Conservation (phyloP, 257 asterid genomes). For the Petunia axillaris region DNA sequence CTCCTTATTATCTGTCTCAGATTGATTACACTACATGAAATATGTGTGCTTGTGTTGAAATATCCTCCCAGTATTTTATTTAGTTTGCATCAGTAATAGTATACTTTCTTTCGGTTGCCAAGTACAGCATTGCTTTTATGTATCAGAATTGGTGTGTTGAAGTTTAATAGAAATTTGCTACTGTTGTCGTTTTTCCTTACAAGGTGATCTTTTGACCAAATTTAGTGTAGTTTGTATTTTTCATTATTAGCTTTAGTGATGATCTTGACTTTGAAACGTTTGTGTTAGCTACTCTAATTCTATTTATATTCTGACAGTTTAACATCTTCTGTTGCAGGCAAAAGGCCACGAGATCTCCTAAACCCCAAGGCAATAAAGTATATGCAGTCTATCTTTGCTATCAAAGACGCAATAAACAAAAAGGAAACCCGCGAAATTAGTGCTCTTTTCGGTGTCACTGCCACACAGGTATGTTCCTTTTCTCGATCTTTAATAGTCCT, state of each 20-base stretch:
- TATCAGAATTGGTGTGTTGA: slow-evolving; percentile 14
- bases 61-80: not conserved
- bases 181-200: not conserved
- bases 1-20: not conserved
- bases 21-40: slow-evolving; percentile 1
- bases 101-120: slow-evolving; percentile 6
- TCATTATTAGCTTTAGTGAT: not conserved
- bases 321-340: slow-evolving; percentile 54
- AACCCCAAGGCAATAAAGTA: slow-evolving; percentile 94
- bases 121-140: not conserved
- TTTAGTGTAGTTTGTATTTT: not conserved
- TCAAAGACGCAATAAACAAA: slow-evolving; percentile 86
- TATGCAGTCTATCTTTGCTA: slow-evolving; percentile 83
- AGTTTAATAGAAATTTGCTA: slow-evolving; percentile 17
- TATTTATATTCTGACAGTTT: slow-evolving; percentile 13
- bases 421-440: slow-evolving; percentile 88
- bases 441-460: slow-evolving; percentile 95
- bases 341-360: slow-evolving; percentile 94
- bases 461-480: slow-evolving; percentile 64
- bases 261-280: slow-evolving; percentile 16
- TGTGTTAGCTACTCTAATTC: not conserved
- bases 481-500: not conserved
- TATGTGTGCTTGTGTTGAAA: not conserved
- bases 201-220: not conserved
- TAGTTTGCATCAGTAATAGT: not conserved